These are phyloP conservation scores for Salix purpurea DNA, from an alignment of 345 rosid genomes.

Conservation along the genomic window DNA sequence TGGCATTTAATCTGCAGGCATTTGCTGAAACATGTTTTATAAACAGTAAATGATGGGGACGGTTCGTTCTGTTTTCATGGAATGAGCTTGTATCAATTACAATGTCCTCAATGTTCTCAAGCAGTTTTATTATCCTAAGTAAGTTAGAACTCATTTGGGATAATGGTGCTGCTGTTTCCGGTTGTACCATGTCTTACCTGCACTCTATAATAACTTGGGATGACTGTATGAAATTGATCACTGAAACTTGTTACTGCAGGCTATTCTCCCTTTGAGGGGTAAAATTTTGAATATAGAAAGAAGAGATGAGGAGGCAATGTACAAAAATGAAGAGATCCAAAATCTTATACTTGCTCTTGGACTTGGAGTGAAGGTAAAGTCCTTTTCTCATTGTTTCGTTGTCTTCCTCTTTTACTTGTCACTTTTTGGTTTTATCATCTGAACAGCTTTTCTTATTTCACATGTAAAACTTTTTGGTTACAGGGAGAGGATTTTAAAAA, in stretches of 20 bases:
- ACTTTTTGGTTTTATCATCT: neutral
- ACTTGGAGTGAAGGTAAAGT: slow-evolving; percentile 85
- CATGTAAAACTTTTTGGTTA: slow-evolving; percentile 12
- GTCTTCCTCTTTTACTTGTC: neutral
- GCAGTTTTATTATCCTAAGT: neutral
- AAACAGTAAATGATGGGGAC: neutral
- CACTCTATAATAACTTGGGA: neutral
- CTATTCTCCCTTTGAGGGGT: slow-evolving; percentile 96
- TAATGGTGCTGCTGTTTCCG: neutral
- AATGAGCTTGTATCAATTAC: neutral
- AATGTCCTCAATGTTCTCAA: neutral
- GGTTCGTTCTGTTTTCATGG: neutral
- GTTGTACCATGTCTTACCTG: neutral
- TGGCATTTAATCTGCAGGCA: neutral
- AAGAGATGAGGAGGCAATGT: slow-evolving; percentile 96
- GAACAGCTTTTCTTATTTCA: slow-evolving; percentile 12
- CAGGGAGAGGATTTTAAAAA: slow-evolving; percentile 93
- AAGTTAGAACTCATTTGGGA: neutral
- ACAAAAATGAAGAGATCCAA: slow-evolving; percentile 96
- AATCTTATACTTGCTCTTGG: slow-evolving; percentile 93
- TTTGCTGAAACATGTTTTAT: slow-evolving; percentile 3
- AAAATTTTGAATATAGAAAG: slow-evolving; percentile 91
- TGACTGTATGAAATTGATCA: neutral
- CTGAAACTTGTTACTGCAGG: slow-evolving; percentile 42
- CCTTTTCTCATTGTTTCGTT: slow-evolving; percentile 2